A percentile compares a stretch with the other conserved stretches of the same genome.
phyloP scores from a whole-genome alignment of 306 rosid genomes.

The Citrullus colocynthis region DNA sequence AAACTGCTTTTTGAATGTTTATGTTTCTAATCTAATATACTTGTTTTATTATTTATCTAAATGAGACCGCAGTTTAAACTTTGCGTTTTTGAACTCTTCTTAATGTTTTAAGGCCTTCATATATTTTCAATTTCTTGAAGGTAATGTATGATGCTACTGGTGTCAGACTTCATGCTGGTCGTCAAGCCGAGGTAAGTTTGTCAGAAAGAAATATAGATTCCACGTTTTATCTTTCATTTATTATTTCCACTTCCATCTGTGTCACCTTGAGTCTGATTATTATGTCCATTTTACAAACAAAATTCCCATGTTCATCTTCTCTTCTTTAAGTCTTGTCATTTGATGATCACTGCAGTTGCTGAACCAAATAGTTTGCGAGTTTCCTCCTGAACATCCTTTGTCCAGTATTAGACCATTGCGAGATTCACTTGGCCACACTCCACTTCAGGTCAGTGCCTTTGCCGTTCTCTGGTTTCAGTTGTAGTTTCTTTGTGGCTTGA shows the following conservation, averaged over 20 bases:
- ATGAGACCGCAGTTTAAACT: background rate
- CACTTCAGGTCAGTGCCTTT: conserved; percentile 58
- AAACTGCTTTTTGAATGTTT: background rate
- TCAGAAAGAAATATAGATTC: background rate
- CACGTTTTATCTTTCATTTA: background rate
- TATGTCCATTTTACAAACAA: background rate
- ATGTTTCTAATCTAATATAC: background rate
- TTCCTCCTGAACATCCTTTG: conserved; percentile 83
- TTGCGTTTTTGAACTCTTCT: background rate
- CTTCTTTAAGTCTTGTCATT: background rate
- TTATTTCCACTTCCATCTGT: background rate
- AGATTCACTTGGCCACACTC: conserved; percentile 96
- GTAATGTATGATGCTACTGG: conserved; percentile 98
- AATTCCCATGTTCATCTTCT: conserved; percentile 4
- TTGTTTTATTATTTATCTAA: background rate
- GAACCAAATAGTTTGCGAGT: conserved; percentile 90
- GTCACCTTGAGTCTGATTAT: background rate
- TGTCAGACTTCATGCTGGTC: conserved; percentile 93
- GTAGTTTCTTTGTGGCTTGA: background rate
- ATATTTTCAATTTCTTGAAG: conserved; percentile 22
- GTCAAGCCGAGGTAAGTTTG: conserved; percentile 80
- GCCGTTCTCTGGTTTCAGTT: background rate
- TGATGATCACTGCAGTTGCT: conserved; percentile 52
- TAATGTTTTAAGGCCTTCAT: background rate
- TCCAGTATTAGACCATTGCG: conserved; percentile 64